A percentile compares a stretch with the other conserved stretches of the same genome.
Evolutionary conservation across 2,329 filamentous ascomycete genomes (phyloP).

Genomic region (Fusarium phyllophilum): DNA sequence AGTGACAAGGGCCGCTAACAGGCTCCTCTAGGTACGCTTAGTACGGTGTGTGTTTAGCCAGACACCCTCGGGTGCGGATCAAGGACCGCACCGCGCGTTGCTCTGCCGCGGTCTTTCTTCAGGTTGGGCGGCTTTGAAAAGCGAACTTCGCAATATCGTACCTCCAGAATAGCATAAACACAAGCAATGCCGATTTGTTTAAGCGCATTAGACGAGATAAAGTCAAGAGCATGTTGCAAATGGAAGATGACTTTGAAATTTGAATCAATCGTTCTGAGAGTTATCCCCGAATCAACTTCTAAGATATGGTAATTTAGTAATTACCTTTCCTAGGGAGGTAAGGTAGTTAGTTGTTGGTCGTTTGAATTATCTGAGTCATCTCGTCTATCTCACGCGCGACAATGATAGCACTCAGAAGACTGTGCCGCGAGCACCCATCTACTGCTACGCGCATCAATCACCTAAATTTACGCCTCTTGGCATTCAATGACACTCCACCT

Average conservation of each 20-base stretch:
- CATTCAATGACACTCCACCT: conserved; percentile 8
- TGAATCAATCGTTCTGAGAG: not conserved
- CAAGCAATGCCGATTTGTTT: not conserved
- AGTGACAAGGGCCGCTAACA: conserved; percentile 19
- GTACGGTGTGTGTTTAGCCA: conserved; percentile 14
- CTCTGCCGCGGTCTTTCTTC: conserved; percentile 32
- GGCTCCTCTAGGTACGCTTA: not conserved
- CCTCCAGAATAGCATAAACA: not conserved
- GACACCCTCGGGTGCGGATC: conserved; percentile 14
- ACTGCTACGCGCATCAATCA: conserved; percentile 35
- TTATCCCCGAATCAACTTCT: not conserved
- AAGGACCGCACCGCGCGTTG: conserved; percentile 15
- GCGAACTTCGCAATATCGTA: conserved; percentile 1
- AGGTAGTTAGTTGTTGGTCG: conserved; percentile 4
- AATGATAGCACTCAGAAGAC: conserved; percentile 11
- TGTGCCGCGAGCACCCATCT: conserved; percentile 33
- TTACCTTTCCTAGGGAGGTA: not conserved
- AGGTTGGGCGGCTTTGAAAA: conserved; percentile 17
- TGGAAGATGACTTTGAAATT: not conserved
- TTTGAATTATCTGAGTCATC: conserved; percentile 36
- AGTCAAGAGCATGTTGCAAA: not conserved
- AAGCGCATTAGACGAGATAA: not conserved
- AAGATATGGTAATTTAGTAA: not conserved
- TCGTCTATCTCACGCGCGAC: conserved; percentile 40
- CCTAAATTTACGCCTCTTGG: conserved; percentile 7